Evolutionary conservation across 441 rosid genomes (phyloP), one percentile per base, ranked within the genome.

Genomic region (Jatropha multifida): DNA sequence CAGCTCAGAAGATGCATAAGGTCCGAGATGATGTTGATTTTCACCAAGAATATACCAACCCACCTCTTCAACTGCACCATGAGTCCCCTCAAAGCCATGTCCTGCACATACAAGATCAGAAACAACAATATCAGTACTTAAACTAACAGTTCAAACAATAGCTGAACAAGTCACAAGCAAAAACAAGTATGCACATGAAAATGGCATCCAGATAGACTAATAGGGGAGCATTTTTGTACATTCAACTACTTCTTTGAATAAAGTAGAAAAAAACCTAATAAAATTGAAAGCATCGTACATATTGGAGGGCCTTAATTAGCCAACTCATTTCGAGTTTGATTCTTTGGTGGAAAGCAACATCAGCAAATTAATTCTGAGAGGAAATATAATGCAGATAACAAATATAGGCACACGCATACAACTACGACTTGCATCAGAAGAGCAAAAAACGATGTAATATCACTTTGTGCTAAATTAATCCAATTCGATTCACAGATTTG

Each of bases 11-110:
- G 82, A 37, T 7, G 83, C 75, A 71, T 88, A 87, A 41, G 94
- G 94, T 67, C 94, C 94, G 41, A 84, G 41, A 49, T 74, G 71
- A 26, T 89, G 86, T 79, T 87, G 88, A 73, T 90, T 81, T 66
- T 77, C 85, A 26, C 80, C 88, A 58, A 90, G 87, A 75, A 90
- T 75, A 72, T 80, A 90, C 94, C 94, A 90, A 17, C 85, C 89
- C 5, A 79, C 84, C 69, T 83, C 92, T 60, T 77, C 83, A 78
- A 49, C 79, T 48, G 71, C 76, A 38, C 59, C 75, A 73, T 59
- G 23, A 64, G 40, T 54, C 67, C 71, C 80, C 64, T 32, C 69
- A 41, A 48, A 20, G 71, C 72, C 59, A 52, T 46, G 44, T 41
- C 59, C 79, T 32, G 76, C 73, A 58, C 70, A 83, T 78, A 63